Evolutionary conservation across 805 yeast species (phyloP).

Genomic region (Ogataea polymorpha): DNA sequence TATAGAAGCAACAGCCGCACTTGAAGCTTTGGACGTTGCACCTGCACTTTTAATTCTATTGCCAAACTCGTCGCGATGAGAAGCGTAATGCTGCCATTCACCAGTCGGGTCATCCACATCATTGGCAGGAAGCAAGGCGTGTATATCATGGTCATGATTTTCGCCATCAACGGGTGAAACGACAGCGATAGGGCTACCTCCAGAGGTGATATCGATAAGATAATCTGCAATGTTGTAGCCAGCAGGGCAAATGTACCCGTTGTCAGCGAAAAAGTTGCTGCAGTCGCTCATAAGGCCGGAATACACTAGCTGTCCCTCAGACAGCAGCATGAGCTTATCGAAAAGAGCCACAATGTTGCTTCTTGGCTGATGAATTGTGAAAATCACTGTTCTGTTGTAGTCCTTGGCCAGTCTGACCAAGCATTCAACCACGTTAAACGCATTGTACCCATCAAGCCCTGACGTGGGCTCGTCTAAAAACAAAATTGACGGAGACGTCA

Average conservation of each 20-base stretch:
- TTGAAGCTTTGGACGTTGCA: slow-evolving; percentile 3
- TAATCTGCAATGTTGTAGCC: slow-evolving; percentile 95
- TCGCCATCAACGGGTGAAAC: no score
- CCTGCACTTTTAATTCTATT: slow-evolving; percentile 18
- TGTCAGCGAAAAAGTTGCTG: slow-evolving; percentile 66
- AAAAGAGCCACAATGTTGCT: slow-evolving; percentile 91
- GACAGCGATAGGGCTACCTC: neutral
- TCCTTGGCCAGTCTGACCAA: slow-evolving; percentile 75
- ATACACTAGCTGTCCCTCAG: slow-evolving; percentile 82
- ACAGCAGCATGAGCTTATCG: slow-evolving; percentile 74
- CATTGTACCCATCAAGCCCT: slow-evolving; percentile 92
- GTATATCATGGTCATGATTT: slow-evolving; percentile 31
- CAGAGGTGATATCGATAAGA: slow-evolving; percentile 85
- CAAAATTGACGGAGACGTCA: slow-evolving; percentile 79
- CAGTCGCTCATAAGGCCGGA: slow-evolving; percentile 82
- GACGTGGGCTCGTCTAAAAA: slow-evolving; percentile 93
- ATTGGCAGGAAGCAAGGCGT: slow-evolving; percentile 23
- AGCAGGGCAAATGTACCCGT: slow-evolving; percentile 79
- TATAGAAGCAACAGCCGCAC: slow-evolving; percentile 13
- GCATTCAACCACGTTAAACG: slow-evolving; percentile 84
- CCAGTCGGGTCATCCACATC: slow-evolving; percentile 53
- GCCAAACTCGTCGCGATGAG: slow-evolving; percentile 69
- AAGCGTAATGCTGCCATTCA: slow-evolving; percentile 86
- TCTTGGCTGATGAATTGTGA: slow-evolving; percentile 96
- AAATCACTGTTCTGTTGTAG: slow-evolving; percentile 81